Evolutionary conservation across 2,329 filamentous ascomycete species (phyloP).

Genomic region (Pseudonectria foliicola): DNA sequence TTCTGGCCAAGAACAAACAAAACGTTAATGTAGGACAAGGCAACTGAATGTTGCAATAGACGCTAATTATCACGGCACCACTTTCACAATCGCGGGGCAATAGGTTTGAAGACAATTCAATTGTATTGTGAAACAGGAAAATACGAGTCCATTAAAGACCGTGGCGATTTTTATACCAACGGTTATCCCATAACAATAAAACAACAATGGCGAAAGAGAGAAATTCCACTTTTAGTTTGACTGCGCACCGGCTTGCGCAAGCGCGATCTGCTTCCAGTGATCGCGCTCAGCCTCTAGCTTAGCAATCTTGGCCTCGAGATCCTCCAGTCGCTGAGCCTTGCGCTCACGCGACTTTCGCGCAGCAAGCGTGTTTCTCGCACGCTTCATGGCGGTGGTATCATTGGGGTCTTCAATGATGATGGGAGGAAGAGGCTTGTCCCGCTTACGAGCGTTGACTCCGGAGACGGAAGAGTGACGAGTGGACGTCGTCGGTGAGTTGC

Average conservation of each 20-base stretch:
- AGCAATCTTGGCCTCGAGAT: slow-evolving; percentile 65
- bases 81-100: too few relatives aligned
- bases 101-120: too few relatives aligned
- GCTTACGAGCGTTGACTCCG: slow-evolving; percentile 66
- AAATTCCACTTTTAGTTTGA: slow-evolving; percentile 26
- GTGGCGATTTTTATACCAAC: slow-evolving; percentile 1
- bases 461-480: slow-evolving; percentile 60
- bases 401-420: slow-evolving; percentile 67
- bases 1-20: too few relatives aligned
- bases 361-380: slow-evolving; percentile 86
- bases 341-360: slow-evolving; percentile 88
- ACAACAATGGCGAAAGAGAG: slow-evolving; percentile 20
- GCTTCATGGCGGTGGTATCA: slow-evolving; percentile 80
- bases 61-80: too few relatives aligned
- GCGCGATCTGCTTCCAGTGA: slow-evolving; percentile 55
- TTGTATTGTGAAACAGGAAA: too few relatives aligned
- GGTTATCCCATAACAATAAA: slow-evolving; percentile 3
- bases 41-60: too few relatives aligned
- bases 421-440: slow-evolving; percentile 72
- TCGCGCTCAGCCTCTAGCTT: slow-evolving; percentile 61
- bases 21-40: too few relatives aligned
- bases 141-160: too few relatives aligned
- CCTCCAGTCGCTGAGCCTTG: slow-evolving; percentile 70
- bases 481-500: slow-evolving; percentile 34
- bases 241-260: slow-evolving; percentile 32